These are phyloP conservation scores for Cladophialophora yegresii DNA, from an alignment of 2,329 filamentous ascomycete species.

Conservation along the genomic window DNA sequence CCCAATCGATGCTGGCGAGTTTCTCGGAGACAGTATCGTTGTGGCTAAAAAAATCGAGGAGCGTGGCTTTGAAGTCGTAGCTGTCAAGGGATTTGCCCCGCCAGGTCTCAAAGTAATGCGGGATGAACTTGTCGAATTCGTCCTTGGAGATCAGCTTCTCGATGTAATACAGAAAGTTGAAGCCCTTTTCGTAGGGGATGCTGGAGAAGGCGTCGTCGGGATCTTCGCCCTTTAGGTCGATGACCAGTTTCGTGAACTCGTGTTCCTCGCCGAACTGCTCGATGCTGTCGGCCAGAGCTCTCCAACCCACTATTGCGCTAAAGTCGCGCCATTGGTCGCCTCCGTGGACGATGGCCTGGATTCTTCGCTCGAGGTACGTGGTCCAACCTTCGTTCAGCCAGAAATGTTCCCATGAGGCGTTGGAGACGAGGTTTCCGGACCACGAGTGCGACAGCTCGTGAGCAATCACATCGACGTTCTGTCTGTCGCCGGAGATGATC, in stretches of 20 bases:
- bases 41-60: conserved; percentile 77
- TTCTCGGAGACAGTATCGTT: conserved; percentile 61
- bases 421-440: conserved; percentile 74
- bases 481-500: conserved; percentile 83
- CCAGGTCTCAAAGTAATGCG: conserved; percentile 87
- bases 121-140: conserved; percentile 95
- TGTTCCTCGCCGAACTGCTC: conserved; percentile 77
- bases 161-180: conserved; percentile 88
- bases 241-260: conserved; percentile 88
- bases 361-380: conserved; percentile 86
- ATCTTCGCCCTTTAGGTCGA: conserved; percentile 84
- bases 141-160: conserved; percentile 80
- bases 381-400: conserved; percentile 83
- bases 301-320: conserved; percentile 95
- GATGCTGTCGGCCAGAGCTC: conserved; percentile 80
- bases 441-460: conserved; percentile 77
- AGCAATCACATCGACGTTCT: conserved; percentile 95
- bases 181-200: conserved; percentile 94
- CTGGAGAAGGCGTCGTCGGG: conserved; percentile 94
- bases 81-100: conserved; percentile 85
- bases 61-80: conserved; percentile 87
- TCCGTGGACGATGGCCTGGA: conserved; percentile 74
- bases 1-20: conserved; percentile 77
- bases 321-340: conserved; percentile 81
- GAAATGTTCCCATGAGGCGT: conserved; percentile 57